A percentile compares a stretch with the other conserved stretches of the same genome.
phyloP scores from a whole-genome alignment of 768 basidiomycete genomes.

The Mycena alexandri region DNA sequence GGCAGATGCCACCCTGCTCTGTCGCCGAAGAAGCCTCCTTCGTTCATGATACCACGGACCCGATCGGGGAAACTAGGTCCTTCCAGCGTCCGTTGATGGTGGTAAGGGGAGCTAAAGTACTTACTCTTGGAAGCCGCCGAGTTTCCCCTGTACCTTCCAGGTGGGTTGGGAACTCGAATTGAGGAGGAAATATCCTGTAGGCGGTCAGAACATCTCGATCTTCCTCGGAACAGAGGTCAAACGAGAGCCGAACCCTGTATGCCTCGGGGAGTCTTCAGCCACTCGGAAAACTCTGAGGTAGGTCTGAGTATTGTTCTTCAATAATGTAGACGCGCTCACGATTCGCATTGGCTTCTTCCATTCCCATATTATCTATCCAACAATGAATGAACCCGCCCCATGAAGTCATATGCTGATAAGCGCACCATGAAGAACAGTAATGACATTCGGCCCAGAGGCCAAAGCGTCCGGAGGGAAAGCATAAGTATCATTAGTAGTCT shows the following conservation, averaged over 20 bases:
- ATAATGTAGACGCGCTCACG: constrained; percentile 6
- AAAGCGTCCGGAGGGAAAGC: constrained; percentile 61
- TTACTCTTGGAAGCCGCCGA: constrained; percentile 60
- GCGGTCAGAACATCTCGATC: constrained; percentile 1
- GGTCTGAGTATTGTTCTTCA: background rate
- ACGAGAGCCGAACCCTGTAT: constrained; percentile 57
- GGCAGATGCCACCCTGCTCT: constrained; percentile 63
- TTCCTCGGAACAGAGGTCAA: constrained; percentile 51
- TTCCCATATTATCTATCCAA: constrained; percentile 64
- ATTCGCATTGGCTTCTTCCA: constrained; percentile 58
- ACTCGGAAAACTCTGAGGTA: constrained; percentile 22
- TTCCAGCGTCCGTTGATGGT: background rate
- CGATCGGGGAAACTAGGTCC: constrained; percentile 56
- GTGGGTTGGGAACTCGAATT: constrained; percentile 16
- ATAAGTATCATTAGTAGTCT: constrained; percentile 64
- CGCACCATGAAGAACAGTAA: constrained; percentile 65
- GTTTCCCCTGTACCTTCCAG: constrained; percentile 67
- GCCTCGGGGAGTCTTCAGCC: constrained; percentile 67
- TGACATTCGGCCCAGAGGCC: constrained; percentile 63
- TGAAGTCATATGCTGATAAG: background rate
- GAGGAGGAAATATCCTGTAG: constrained; percentile 31
- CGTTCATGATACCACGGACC: constrained; percentile 62
- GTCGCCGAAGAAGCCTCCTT: constrained; percentile 60
- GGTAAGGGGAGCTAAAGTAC: constrained; percentile 32
- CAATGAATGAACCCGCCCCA: background rate